Percentiles rank a stretch among this genome's conserved stretches.
Evolutionary conservation across 345 rosid species (phyloP).

Genomic region (Clarkia xantiana): DNA sequence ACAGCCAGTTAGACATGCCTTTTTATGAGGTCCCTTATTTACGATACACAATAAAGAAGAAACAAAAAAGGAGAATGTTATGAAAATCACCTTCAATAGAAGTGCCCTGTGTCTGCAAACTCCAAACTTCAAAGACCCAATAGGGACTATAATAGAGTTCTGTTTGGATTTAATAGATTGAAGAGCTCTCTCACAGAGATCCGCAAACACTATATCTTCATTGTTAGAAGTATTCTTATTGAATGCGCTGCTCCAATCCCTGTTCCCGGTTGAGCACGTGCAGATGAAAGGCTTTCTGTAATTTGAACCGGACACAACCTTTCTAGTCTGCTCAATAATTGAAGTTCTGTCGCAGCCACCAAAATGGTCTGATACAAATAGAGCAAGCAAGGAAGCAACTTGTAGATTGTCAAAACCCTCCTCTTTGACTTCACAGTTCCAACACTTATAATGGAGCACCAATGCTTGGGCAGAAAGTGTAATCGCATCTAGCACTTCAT

Average conservation of each 20-base stretch:
- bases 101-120: conserved; percentile 90
- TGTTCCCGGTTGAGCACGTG: conserved; percentile 81
- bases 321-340: conserved; percentile 52
- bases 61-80: not conserved
- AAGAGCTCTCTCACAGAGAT: conserved; percentile 76
- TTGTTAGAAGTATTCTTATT: conserved; percentile 19
- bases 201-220: conserved; percentile 45
- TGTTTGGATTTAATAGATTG: conserved; percentile 46
- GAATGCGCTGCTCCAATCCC: conserved; percentile 21
- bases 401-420: conserved; percentile 37
- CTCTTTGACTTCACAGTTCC: conserved; percentile 31
- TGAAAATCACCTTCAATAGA: conserved; percentile 63
- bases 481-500: too few relatives aligned
- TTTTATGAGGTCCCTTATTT: not conserved
- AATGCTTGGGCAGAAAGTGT: conserved; percentile 53
- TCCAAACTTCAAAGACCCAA: conserved; percentile 75
- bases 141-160: conserved; percentile 66
- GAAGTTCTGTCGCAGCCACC: conserved; percentile 81
- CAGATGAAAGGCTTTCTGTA: conserved; percentile 76
- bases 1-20: not conserved
- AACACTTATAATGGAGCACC: conserved; percentile 42
- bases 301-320: conserved; percentile 70
- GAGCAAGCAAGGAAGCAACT: conserved; percentile 65
- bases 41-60: too few relatives aligned
- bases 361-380: conserved; percentile 94